A percentile compares a stretch with the other conserved stretches of the same genome.
Conservation (phyloP, 306 rosid genomes). For the Abrus pulchellus region DNA sequence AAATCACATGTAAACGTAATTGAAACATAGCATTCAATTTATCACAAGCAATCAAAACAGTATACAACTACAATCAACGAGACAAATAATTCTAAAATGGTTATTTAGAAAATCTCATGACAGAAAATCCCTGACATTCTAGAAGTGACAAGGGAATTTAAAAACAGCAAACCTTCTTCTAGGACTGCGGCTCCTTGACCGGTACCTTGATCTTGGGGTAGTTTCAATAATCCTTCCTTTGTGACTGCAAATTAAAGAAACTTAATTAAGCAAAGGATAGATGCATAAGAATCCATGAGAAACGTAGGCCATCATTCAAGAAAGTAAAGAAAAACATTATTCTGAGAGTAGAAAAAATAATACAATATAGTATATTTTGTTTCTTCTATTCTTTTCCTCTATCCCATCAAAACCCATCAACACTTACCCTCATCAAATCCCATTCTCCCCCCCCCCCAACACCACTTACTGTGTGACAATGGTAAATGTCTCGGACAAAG, state of each 20-base stretch:
- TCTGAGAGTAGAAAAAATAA: not conserved
- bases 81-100: not conserved
- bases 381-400: not conserved
- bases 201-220: constrained; percentile 57
- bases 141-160: not conserved
- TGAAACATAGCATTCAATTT: not conserved
- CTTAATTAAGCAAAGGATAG: constrained; percentile 16
- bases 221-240: constrained; percentile 83
- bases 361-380: not conserved
- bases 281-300: not conserved
- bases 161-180: constrained; percentile 60
- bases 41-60: constrained; percentile 3
- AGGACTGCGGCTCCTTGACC: constrained; percentile 91
- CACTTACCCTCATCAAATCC: not conserved
- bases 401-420: not conserved
- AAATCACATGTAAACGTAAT: not conserved
- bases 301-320: not conserved
- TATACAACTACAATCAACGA: not conserved
- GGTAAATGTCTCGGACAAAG: not conserved
- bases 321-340: not conserved
- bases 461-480: no score
- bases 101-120: not conserved
- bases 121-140: not conserved
- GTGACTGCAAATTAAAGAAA: constrained; percentile 59
- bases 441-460: not conserved